phyloP scores from a whole-genome alignment of 176 grass and related monocot genomes.

The Musa schizocarpa region DNA sequence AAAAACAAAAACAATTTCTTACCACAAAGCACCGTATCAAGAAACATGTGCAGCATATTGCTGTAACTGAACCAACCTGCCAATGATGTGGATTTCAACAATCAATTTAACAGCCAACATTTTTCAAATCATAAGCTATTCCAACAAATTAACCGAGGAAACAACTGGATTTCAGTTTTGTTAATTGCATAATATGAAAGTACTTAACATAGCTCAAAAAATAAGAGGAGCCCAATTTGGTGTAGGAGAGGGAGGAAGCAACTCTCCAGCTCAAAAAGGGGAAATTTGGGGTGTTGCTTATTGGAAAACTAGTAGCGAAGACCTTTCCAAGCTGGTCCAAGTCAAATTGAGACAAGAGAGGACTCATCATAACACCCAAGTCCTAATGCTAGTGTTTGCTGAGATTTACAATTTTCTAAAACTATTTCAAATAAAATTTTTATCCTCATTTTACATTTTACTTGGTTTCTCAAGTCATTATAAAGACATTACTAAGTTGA shows the following conservation, averaged over 20 bases:
- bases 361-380: too few species aligned
- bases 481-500: too few species aligned
- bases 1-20: neutral
- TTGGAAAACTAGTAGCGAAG: neutral
- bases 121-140: neutral
- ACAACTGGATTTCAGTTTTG: neutral
- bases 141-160: neutral
- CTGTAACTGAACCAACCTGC: slow-evolving; percentile 21
- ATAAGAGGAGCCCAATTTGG: neutral
- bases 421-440: too few species aligned
- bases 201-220: neutral
- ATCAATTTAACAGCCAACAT: neutral
- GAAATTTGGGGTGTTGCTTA: neutral
- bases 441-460: too few species aligned
- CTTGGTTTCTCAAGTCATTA: too few species aligned
- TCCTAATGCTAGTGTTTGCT: too few species aligned
- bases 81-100: neutral
- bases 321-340: too few species aligned
- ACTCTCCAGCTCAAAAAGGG: neutral
- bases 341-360: too few species aligned
- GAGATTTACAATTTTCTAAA: too few species aligned
- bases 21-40: slow-evolving; percentile 20
- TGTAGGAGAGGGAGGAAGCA: too few species aligned
- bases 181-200: neutral
- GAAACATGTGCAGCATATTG: slow-evolving; percentile 28